A percentile compares a stretch with the other conserved stretches of the same genome.
Evolutionary conservation across 208 protist genomes (phyloP).

Genomic region (Trypanosoma lewisi): DNA sequence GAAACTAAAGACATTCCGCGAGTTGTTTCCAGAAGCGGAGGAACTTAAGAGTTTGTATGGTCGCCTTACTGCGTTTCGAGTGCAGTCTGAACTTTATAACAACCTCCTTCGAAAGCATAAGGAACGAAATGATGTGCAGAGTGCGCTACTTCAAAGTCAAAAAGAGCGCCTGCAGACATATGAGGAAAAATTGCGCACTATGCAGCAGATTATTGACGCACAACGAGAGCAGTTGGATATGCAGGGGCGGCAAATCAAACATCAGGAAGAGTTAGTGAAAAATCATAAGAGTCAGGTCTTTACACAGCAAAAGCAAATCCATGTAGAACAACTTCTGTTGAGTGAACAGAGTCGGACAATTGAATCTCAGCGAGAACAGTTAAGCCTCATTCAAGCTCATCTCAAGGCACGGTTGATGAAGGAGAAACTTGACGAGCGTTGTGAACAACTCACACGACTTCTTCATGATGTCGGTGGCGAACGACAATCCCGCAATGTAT

Average conservation of each 20-base stretch:
- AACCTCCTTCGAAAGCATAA: slow-evolving; percentile 80
- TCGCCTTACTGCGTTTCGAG: slow-evolving; percentile 67
- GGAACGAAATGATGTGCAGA: slow-evolving; percentile 86
- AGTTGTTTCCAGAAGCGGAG: slow-evolving; percentile 76
- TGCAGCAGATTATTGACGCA: slow-evolving; percentile 84
- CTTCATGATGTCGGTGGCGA: slow-evolving; percentile 9
- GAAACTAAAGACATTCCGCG: slow-evolving; percentile 57
- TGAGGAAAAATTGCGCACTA: slow-evolving; percentile 77
- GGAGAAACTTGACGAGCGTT: slow-evolving; percentile 26
- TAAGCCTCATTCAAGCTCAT: slow-evolving; percentile 58
- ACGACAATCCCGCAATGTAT: neutral
- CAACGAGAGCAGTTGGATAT: slow-evolving; percentile 61
- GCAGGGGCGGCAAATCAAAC: slow-evolving; percentile 45
- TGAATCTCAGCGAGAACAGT: slow-evolving; percentile 61
- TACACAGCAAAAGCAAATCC: slow-evolving; percentile 62
- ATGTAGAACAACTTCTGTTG: slow-evolving; percentile 67
- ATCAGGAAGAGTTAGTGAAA: slow-evolving; percentile 45
- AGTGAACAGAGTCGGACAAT: slow-evolving; percentile 72
- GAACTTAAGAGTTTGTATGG: slow-evolving; percentile 75
- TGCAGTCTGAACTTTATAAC: slow-evolving; percentile 77
- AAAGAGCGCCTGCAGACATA: slow-evolving; percentile 77
- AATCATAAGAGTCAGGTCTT: slow-evolving; percentile 47
- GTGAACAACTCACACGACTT: slow-evolving; percentile 21
- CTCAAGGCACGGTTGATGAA: slow-evolving; percentile 22
- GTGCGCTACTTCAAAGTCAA: slow-evolving; percentile 72